phyloP scores from a whole-genome alignment of 1,139 yeast species.

The Hansenula lynferdii region DNA sequence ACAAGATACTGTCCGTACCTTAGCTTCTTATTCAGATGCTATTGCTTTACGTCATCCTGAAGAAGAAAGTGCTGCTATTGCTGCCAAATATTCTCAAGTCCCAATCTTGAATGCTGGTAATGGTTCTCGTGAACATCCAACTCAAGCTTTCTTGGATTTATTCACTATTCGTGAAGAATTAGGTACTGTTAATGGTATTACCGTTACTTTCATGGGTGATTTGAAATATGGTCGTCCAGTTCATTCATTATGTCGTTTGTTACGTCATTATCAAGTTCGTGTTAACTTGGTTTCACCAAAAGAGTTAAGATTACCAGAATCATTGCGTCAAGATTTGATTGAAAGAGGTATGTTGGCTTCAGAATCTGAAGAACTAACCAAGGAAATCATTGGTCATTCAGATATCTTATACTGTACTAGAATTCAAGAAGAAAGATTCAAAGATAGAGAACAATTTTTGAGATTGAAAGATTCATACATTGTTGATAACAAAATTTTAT shows the following conservation, averaged over 20 bases:
- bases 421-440: slow-evolving; percentile 95
- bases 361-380: slow-evolving; percentile 75
- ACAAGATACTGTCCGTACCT: slow-evolving; percentile 94
- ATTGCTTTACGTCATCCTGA: slow-evolving; percentile 96
- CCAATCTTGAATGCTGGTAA: slow-evolving; percentile 98
- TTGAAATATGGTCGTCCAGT: slow-evolving; percentile 98
- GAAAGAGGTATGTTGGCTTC: slow-evolving; percentile 62
- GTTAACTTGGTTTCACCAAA: slow-evolving; percentile 89
- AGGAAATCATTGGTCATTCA: slow-evolving; percentile 79
- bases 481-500: slow-evolving; percentile 87
- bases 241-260: slow-evolving; percentile 88
- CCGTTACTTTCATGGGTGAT: slow-evolving; percentile 99
- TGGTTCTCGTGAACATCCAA: slow-evolving; percentile 97
- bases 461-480: slow-evolving; percentile 87
- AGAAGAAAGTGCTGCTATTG: slow-evolving; percentile 87
- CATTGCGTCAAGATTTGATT: slow-evolving; percentile 59
- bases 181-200: slow-evolving; percentile 97
- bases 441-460: slow-evolving; percentile 69
- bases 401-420: slow-evolving; percentile 98
- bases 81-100: slow-evolving; percentile 94
- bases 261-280: slow-evolving; percentile 90
- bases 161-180: slow-evolving; percentile 98
- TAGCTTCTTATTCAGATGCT: slow-evolving; percentile 96
- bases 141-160: slow-evolving; percentile 95
- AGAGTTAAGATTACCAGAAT: slow-evolving; percentile 79